phyloP scores from a whole-genome alignment of 2,329 filamentous ascomycete species.

The Penicillium sp. region DNA sequence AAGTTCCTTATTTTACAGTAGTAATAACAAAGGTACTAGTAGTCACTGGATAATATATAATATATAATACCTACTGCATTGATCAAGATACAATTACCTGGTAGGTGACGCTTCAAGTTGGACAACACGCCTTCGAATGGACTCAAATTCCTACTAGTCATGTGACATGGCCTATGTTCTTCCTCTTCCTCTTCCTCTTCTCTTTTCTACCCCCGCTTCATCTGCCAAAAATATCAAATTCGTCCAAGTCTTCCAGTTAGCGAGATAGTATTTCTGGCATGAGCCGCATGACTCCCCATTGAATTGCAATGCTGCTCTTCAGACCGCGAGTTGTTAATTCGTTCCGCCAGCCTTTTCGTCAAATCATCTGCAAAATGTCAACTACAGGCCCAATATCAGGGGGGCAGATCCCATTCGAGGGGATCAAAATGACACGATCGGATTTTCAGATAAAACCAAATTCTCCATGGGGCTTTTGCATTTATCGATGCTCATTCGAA shows the following conservation, averaged over 20 bases:
- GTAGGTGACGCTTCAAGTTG: too few relatives aligned
- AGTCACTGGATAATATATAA: too few relatives aligned
- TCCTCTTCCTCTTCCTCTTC: background rate
- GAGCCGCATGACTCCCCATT: background rate
- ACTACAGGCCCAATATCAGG: background rate
- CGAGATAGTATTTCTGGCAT: background rate
- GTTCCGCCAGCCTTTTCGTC: background rate
- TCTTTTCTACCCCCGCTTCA: background rate
- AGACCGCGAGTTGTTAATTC: background rate
- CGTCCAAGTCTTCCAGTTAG: background rate
- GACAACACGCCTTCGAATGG: too few relatives aligned
- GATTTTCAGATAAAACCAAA: conserved; percentile 1
- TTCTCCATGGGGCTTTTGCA: conserved; percentile 18
- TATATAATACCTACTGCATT: too few relatives aligned
- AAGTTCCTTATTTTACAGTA: too few relatives aligned
- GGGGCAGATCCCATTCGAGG: background rate
- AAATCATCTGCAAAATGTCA: background rate
- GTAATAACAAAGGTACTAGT: too few relatives aligned
- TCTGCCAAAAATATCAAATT: background rate
- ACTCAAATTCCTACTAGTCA: too few relatives aligned
- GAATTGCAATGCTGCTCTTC: background rate
- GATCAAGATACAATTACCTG: too few relatives aligned
- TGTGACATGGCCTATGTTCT: too few relatives aligned
- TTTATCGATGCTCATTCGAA: conserved; percentile 21
- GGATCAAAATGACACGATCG: background rate